phyloP scores from a whole-genome alignment of 768 basidiomycete species.

The Mycena maculata region DNA sequence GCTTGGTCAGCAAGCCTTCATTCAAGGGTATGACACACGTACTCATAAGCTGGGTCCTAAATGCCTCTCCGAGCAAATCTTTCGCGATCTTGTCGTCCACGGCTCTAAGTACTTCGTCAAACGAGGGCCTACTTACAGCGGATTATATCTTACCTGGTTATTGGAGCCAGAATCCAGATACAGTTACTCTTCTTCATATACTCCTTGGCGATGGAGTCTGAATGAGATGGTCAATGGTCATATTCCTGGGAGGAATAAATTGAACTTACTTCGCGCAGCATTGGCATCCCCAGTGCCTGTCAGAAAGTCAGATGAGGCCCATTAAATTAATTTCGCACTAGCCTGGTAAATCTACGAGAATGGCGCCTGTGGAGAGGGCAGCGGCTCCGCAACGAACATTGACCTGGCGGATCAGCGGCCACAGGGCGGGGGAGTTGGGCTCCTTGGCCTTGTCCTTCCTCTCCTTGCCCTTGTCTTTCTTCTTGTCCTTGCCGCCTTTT shows the following conservation, averaged over 20 bases:
- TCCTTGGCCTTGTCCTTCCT: constrained; percentile 36
- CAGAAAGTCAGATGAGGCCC: constrained; percentile 2
- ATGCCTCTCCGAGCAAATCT: constrained; percentile 75
- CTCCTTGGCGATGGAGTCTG: constrained; percentile 62
- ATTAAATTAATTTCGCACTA: constrained; percentile 13
- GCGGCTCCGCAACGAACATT: constrained; percentile 64
- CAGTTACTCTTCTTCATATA: constrained; percentile 76
- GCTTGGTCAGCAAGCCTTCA: neutral
- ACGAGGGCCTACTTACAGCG: neutral
- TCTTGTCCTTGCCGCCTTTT: constrained; percentile 57
- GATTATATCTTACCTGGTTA: constrained; percentile 45
- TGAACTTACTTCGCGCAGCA: constrained; percentile 63
- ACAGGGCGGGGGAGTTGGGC: constrained; percentile 57
- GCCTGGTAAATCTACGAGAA: constrained; percentile 75
- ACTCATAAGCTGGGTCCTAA: constrained; percentile 73
- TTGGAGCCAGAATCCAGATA: constrained; percentile 76
- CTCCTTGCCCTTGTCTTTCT: constrained; percentile 48
- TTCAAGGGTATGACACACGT: constrained; percentile 35
- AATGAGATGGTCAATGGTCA: neutral
- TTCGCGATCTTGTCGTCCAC: constrained; percentile 74
- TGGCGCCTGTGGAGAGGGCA: constrained; percentile 68
- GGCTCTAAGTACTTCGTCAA: constrained; percentile 46
- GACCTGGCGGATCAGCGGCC: constrained; percentile 74
- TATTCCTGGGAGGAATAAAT: too few relatives aligned
- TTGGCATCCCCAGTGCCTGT: constrained; percentile 72